These are phyloP conservation scores for Westerdykella sp. DNA, from an alignment of 2,329 filamentous ascomycete species.

Conservation along the genomic window DNA sequence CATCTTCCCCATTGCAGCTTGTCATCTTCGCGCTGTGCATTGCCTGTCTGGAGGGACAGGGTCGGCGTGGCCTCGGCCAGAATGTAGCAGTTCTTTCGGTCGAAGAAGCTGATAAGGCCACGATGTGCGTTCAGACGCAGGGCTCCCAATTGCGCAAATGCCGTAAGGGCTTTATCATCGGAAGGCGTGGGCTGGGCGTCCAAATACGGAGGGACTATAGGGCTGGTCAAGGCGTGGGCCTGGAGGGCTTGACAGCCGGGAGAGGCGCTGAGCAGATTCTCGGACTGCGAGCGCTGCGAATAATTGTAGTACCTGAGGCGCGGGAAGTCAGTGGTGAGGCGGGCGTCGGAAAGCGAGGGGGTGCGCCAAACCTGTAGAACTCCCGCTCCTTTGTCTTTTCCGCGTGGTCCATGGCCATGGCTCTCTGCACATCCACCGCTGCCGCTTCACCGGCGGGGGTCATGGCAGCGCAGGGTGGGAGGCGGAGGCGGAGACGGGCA, in stretches of 20 bases:
- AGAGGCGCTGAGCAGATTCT: conserved; percentile 1
- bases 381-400: conserved; percentile 29
- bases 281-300: conserved; percentile 18
- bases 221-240: neutral
- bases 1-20: conserved; percentile 29
- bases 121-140: conserved; percentile 32
- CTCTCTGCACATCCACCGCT: conserved; percentile 8
- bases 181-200: conserved; percentile 9
- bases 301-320: conserved; percentile 24
- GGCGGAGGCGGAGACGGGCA: conserved; percentile 2
- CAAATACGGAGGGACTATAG: neutral
- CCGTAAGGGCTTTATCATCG: conserved; percentile 32
- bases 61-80: conserved; percentile 32
- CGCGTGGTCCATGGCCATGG: conserved; percentile 24
- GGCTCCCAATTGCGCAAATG: conserved; percentile 36
- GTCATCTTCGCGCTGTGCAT: conserved; percentile 22
- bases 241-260: neutral
- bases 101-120: conserved; percentile 36
- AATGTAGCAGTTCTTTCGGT: conserved; percentile 33
- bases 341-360: neutral
- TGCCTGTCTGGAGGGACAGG: conserved; percentile 22
- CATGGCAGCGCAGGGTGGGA: neutral
- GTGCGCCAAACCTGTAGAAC: conserved; percentile 26
- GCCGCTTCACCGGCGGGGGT: conserved; percentile 6
- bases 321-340: conserved; percentile 1